Conservation (phyloP, 768 basidiomycete species). For the Psilocybe tampanensis region DNA sequence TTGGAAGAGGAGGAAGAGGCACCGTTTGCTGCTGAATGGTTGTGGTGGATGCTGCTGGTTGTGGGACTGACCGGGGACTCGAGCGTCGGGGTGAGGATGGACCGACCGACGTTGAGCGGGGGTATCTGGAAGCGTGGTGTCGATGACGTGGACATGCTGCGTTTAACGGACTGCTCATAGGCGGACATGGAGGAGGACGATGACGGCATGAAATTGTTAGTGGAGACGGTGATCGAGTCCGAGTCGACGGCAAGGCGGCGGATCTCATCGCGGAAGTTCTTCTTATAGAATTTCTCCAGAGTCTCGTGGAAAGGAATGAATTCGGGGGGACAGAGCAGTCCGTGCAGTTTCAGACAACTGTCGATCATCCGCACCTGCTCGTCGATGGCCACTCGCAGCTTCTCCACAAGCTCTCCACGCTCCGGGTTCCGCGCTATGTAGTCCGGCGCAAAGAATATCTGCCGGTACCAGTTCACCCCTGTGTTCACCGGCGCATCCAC, state of each 20-base stretch:
- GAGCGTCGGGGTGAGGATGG: constrained; percentile 48
- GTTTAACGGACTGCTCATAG: constrained; percentile 52
- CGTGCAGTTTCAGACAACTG: constrained; percentile 82
- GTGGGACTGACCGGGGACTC: constrained; percentile 31
- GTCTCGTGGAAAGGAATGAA: constrained; percentile 94
- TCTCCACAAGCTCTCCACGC: constrained; percentile 68
- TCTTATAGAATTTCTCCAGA: constrained; percentile 81
- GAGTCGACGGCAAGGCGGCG: constrained; percentile 67
- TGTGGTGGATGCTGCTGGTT: constrained; percentile 35
- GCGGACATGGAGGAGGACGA: constrained; percentile 47
- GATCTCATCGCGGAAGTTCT: constrained; percentile 85
- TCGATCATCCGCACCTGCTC: constrained; percentile 87
- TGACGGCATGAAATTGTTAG: constrained; percentile 26
- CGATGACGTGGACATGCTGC: constrained; percentile 48
- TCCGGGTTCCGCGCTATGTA: constrained; percentile 73
- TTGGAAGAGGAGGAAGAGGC: constrained; percentile 35
- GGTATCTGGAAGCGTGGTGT: constrained; percentile 50
- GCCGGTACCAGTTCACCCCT: constrained; percentile 79
- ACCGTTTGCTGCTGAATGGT: constrained; percentile 7
- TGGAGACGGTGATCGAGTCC: constrained; percentile 46
- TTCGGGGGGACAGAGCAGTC: constrained; percentile 78
- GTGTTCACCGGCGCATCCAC: constrained; percentile 82
- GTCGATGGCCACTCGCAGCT: constrained; percentile 74
- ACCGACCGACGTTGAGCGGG: constrained; percentile 53
- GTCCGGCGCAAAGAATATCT: constrained; percentile 71